phyloP scores from a whole-genome alignment of 306 rosid species.

The Sphenostylis stenocarpa region DNA sequence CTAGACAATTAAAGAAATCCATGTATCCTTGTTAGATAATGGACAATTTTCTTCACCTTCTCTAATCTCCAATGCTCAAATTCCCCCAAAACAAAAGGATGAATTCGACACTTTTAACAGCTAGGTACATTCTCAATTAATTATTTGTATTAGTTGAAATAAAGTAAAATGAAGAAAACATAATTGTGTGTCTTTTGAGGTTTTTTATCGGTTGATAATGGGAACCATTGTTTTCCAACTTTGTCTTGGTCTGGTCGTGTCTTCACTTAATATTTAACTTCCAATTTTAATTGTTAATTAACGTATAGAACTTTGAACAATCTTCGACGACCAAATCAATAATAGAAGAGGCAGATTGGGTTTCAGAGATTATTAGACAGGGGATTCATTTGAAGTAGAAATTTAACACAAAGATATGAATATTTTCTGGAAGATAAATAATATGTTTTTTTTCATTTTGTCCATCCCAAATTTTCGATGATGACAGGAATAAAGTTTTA shows the following conservation, averaged over 20 bases:
- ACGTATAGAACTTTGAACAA: background rate
- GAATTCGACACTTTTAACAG: background rate
- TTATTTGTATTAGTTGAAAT: background rate
- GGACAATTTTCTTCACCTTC: background rate
- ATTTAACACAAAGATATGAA: no score
- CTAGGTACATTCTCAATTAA: background rate
- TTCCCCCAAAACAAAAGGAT: background rate
- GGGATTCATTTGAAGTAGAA: no score
- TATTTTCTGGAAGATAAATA: no score
- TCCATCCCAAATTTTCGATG: no score
- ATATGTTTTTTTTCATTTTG: no score
- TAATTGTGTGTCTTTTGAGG: background rate
- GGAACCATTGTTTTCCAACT: background rate
- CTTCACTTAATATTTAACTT: conserved; percentile 34
- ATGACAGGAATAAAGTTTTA: background rate
- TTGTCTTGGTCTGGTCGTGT: conserved; percentile 22
- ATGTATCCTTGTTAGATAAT: background rate
- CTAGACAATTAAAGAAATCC: background rate
- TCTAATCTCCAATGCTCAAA: background rate
- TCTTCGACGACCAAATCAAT: background rate
- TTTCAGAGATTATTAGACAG: background rate
- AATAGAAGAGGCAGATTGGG: background rate
- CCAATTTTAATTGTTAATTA: conserved; percentile 13
- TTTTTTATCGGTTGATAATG: background rate
- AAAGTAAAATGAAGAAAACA: background rate